Percentiles rank a stretch among this genome's conserved stretches.
These are phyloP conservation scores for Dictyostelium brefeldianum DNA, from an alignment of 78 protist genomes.

Conservation along the genomic window DNA sequence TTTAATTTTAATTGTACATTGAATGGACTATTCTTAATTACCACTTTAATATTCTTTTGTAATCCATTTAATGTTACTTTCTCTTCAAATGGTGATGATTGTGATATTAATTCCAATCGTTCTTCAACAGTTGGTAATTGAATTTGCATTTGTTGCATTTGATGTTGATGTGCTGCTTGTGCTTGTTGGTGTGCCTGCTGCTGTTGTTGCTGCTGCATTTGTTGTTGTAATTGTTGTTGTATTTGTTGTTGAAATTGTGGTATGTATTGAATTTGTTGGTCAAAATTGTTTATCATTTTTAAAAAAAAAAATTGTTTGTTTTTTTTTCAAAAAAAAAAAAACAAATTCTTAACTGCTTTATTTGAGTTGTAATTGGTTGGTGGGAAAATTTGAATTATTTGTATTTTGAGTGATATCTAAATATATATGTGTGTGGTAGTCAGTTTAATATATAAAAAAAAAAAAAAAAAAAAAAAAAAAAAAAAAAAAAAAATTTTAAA, in stretches of 20 bases:
- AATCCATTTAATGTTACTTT: constrained; percentile 71
- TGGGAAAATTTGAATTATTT: too few relatives aligned
- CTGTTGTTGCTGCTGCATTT: neutral
- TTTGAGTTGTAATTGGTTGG: too few relatives aligned
- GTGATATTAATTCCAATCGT: constrained; percentile 41
- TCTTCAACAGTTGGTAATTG: neutral
- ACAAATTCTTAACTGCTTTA: neutral
- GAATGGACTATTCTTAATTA: constrained; percentile 80
- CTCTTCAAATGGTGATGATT: constrained; percentile 81
- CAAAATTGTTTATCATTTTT: constrained; percentile 12
- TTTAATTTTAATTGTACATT: constrained; percentile 59
- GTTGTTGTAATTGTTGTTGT: neutral
- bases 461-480: too few relatives aligned
- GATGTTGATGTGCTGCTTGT: neutral
- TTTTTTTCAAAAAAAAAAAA: neutral
- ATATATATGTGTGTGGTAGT: neutral
- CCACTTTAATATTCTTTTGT: constrained; percentile 75
- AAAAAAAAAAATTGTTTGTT: neutral
- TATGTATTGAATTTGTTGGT: neutral
- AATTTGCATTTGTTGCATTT: constrained; percentile 22
- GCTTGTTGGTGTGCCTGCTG: neutral
- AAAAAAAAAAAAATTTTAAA: too few relatives aligned
- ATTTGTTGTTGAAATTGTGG: neutral
- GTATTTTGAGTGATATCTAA: too few relatives aligned
- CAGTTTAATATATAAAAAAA: too few relatives aligned